These are phyloP conservation scores for Manihot esculenta DNA, from an alignment of 441 rosid species.

Conservation along the genomic window DNA sequence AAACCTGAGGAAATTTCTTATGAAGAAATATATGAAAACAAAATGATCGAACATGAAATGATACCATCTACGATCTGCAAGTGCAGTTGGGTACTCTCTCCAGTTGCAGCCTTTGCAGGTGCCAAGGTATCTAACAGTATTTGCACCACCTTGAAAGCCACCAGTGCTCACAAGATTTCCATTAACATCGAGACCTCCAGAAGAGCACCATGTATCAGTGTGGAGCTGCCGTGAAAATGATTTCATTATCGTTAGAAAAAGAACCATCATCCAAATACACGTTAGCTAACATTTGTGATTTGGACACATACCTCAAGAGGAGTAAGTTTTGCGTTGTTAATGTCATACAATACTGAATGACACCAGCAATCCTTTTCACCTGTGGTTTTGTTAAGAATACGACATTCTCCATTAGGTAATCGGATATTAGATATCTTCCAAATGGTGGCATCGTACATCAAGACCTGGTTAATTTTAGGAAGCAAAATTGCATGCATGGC, in stretches of 20 bases:
- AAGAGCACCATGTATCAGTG: conserved; percentile 74
- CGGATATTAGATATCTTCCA: conserved; percentile 50
- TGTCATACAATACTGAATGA: conserved; percentile 58
- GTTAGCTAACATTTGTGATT: too few relatives aligned
- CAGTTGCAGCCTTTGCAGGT: conserved; percentile 39
- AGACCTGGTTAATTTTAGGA: conserved; percentile 52
- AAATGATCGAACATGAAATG: background rate
- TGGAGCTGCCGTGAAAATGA: conserved; percentile 23
- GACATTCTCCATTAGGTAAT: conserved; percentile 46
- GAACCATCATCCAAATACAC: too few relatives aligned
- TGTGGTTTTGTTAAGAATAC: conserved; percentile 30
- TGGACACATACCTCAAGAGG: conserved; percentile 42
- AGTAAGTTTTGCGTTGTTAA: conserved; percentile 33
- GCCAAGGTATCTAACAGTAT: conserved; percentile 40
- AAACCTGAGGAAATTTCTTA: background rate
- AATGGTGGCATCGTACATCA: conserved; percentile 73
- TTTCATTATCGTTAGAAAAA: background rate
- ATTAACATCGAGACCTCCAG: conserved; percentile 50
- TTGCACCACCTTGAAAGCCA: conserved; percentile 46
- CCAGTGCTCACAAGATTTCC: conserved; percentile 61
- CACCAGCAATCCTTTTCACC: conserved; percentile 55
- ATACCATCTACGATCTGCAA: conserved; percentile 56
- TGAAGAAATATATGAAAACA: background rate
- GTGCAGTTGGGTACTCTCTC: conserved; percentile 47
- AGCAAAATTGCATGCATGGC: conserved; percentile 73